Base-by-base conservation (phyloP, 768 basidiomycete species). In the Pluteus cervinus region DNA sequence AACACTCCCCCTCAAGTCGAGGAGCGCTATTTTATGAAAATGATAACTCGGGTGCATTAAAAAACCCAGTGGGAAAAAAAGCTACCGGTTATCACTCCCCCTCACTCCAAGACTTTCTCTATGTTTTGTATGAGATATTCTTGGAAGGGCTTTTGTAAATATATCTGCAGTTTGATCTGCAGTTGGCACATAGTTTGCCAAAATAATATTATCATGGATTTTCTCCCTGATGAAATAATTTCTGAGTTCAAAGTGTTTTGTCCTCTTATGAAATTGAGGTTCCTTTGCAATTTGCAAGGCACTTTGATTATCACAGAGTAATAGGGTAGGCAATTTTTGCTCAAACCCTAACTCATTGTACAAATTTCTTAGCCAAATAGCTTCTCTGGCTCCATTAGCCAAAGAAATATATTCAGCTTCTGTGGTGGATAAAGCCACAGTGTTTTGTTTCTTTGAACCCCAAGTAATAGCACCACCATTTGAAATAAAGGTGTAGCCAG, bases 121-220 rank as follows among this genome's bases (percentile, higher is more conserved):
- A 51, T 11, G 25, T 21, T 38, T n/a, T n/a, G n/a, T n/a, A n/a
- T n/a, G n/a, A n/a, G n/a, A n/a, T n/a, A n/a, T n/a, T n/a, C n/a
- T n/a, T n/a, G n/a, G n/a, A n/a, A 63, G 44, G 0, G 50, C 36
- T 40, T 69, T 69, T 0, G 61, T 68, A 29, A 69, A 53, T 4
- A 61, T 40, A 46, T 69, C 67, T 0, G 68, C 64, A 2, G 48
- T 28, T 40, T 60, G 58, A 14, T 61, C 48, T 1, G 39, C 40
- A 1, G 56, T 57, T 3, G 55, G 42, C 32, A 54, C 51, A 31
- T 60, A 57, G 3, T 33, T 6, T 8, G 60, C 36, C 1, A 29
- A 20, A 18, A 68, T 42, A 2, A 43, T 41, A 4, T 44, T 45
- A n/a, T 52, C 43, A 7, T 44, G 34, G 12, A 56, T 45, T 21